Evolutionary conservation across 75 land plant genomes (phyloP).

Genomic region (Selaginella tamariscina): DNA sequence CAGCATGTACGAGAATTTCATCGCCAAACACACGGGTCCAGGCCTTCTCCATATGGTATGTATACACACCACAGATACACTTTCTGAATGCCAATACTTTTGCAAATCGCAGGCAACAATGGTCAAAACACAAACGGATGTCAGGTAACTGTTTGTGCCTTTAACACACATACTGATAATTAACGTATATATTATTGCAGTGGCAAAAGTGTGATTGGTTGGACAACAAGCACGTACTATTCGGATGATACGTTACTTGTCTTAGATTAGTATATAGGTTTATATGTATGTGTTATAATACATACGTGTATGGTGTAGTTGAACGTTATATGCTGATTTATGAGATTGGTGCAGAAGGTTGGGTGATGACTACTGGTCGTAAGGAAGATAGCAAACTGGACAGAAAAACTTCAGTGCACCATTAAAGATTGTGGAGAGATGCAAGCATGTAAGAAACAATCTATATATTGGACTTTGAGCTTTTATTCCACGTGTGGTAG

Average conservation of each 20-base stretch:
- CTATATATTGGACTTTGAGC: no score
- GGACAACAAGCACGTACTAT: constrained; percentile 73
- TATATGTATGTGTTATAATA: no score
- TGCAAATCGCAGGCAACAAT: constrained; percentile 77
- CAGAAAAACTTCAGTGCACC: constrained; percentile 71
- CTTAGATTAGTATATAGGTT: no score
- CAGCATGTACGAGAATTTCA: constrained; percentile 79
- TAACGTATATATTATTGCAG: no score
- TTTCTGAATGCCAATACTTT: no score
- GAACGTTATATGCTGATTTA: neutral
- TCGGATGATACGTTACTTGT: no score
- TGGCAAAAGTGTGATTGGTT: constrained; percentile 81
- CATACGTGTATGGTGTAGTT: no score
- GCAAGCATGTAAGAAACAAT: constrained; percentile 14
- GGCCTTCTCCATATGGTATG: constrained; percentile 92
- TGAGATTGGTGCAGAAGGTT: constrained; percentile 66
- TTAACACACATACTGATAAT: no score
- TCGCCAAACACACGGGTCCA: constrained; percentile 94
- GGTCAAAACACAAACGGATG: constrained; percentile 89
- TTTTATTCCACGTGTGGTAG: no score
- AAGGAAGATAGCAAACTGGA: constrained; percentile 84
- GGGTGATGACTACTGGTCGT: constrained; percentile 81
- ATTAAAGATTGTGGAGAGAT: constrained; percentile 91
- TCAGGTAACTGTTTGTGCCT: constrained; percentile 41
- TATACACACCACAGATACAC: no score